phyloP scores from a whole-genome alignment of 352 stramenopile species.

The Phytophthora pseudosyringae region DNA sequence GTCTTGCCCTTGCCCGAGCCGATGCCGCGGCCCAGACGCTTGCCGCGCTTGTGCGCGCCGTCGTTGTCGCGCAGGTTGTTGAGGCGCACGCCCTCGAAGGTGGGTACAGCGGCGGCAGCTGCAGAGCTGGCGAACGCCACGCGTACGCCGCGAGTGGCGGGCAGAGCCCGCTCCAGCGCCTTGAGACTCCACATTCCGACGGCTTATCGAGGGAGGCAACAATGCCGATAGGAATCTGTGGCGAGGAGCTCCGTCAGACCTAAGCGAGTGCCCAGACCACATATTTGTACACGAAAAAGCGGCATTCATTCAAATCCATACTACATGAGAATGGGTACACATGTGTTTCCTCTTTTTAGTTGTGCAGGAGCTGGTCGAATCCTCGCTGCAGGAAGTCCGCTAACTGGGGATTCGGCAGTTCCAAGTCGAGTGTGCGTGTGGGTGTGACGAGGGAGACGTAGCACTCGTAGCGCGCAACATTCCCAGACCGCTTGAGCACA shows the following conservation, averaged over 20 bases:
- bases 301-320: too few relatives aligned
- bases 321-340: neutral
- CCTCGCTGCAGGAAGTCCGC: constrained; percentile 65
- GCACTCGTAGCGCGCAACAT: constrained; percentile 70
- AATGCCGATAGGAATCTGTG: constrained; percentile 23
- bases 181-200: constrained; percentile 63
- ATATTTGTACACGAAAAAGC: neutral
- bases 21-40: constrained; percentile 92
- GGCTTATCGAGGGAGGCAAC: constrained; percentile 1
- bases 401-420: constrained; percentile 57
- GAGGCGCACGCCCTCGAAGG: constrained; percentile 65
- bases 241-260: constrained; percentile 23
- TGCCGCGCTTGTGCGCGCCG: constrained; percentile 87
- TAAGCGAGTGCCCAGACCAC: constrained; percentile 20
- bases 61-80: constrained; percentile 90
- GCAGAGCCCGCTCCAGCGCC: constrained; percentile 60
- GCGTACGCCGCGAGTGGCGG: constrained; percentile 28
- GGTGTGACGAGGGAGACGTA: constrained; percentile 78
- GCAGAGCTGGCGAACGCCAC: constrained; percentile 58
- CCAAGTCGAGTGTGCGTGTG: constrained; percentile 74
- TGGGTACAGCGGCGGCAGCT: constrained; percentile 47
- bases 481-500: constrained; percentile 77
- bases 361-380: constrained; percentile 61
- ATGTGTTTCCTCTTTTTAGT: too few relatives aligned
- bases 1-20: constrained; percentile 96